Conservation (phyloP, 805 yeast species). For the Wickerhamomyces subpelliculosus region DNA sequence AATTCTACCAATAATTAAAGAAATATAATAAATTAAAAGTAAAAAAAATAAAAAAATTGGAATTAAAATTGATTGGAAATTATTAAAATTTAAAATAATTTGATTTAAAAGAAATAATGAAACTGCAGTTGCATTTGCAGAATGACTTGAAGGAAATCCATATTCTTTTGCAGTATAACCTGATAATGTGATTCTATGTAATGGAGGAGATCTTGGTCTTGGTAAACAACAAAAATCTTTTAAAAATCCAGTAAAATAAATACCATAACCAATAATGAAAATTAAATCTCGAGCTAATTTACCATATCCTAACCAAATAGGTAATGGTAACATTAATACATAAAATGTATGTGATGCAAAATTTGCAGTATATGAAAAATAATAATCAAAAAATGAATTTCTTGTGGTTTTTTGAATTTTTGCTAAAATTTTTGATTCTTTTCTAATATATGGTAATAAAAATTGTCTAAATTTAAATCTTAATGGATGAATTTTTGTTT, state of each 20-base stretch:
- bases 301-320: slow-evolving; percentile 72
- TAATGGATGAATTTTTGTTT: slow-evolving; percentile 43
- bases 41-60: slow-evolving; percentile 13
- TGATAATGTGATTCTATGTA: slow-evolving; percentile 82
- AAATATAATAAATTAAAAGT: slow-evolving; percentile 42
- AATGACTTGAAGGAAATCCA: slow-evolving; percentile 91
- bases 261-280: slow-evolving; percentile 52
- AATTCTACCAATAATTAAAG: slow-evolving; percentile 72
- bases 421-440: slow-evolving; percentile 58
- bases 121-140: slow-evolving; percentile 91
- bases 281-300: slow-evolving; percentile 58
- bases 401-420: slow-evolving; percentile 48
- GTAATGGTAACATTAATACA: slow-evolving; percentile 79
- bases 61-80: slow-evolving; percentile 4
- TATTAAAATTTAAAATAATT: slow-evolving; percentile 8
- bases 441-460: slow-evolving; percentile 49
- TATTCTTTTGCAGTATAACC: slow-evolving; percentile 89
- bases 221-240: slow-evolving; percentile 90
- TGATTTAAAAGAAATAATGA: slow-evolving; percentile 40
- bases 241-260: slow-evolving; percentile 61
- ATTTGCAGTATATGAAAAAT: slow-evolving; percentile 82
- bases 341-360: slow-evolving; percentile 93
- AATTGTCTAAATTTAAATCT: slow-evolving; percentile 47
- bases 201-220: slow-evolving; percentile 87
- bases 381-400: slow-evolving; percentile 50